Percentiles rank a stretch among this genome's conserved stretches.
These are phyloP conservation scores for Tolypocladium ovalisporum DNA, from an alignment of 2,329 filamentous ascomycete genomes.

Conservation along the genomic window DNA sequence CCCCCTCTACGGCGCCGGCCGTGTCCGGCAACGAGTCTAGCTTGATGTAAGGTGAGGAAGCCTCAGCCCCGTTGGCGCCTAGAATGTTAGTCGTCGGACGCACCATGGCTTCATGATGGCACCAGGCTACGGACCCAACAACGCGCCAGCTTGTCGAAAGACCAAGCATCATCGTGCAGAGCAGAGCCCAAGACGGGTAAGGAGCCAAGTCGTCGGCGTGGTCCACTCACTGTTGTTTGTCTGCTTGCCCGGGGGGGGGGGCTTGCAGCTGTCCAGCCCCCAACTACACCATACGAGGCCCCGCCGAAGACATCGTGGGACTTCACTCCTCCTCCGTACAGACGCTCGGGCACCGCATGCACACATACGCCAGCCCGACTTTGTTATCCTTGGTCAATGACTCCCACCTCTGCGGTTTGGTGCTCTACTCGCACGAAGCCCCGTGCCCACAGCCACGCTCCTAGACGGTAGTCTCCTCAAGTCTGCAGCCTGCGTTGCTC, in stretches of 20 bases:
- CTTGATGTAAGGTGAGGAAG: background rate
- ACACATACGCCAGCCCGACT: background rate
- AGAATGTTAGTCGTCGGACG: background rate
- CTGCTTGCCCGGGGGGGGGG: too few relatives aligned
- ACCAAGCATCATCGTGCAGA: background rate
- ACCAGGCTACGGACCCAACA: background rate
- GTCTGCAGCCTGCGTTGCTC: background rate
- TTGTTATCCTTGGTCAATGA: background rate
- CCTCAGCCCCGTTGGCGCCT: background rate
- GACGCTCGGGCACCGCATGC: background rate
- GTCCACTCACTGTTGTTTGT: too few relatives aligned
- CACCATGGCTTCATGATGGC: background rate
- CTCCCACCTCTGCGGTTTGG: background rate
- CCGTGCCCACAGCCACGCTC: background rate
- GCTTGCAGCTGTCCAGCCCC: background rate
- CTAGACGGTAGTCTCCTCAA: too few relatives aligned
- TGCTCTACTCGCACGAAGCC: background rate
- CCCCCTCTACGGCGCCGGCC: too few relatives aligned
- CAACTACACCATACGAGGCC: background rate
- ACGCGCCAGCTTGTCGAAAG: background rate
- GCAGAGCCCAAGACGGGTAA: background rate
- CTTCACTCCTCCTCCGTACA: too few relatives aligned
- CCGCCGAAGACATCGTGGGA: background rate
- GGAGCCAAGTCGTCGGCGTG: background rate
- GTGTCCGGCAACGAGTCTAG: background rate